Evolutionary conservation across 1,284 basidiomycete genomes (phyloP), one percentile per base, ranked within the genome.

Genomic region (Trametes versicolor): DNA sequence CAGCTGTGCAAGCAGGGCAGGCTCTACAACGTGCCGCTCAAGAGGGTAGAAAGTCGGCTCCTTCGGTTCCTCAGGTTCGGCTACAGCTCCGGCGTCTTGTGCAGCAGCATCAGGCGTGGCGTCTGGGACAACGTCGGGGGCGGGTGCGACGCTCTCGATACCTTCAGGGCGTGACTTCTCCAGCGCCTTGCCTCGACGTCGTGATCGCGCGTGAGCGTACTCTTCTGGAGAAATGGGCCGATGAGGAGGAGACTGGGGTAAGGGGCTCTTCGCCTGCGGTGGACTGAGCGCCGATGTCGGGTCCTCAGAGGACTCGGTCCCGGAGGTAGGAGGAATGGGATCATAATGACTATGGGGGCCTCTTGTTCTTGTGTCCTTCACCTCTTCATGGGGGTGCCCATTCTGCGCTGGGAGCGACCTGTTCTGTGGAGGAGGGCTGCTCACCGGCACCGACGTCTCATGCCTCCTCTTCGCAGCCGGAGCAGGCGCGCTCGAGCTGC

Each of bases 31-130:
- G 73, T 90, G 88, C 8, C 75, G 66, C 17, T 80, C 75, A 47
- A 93, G 76, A 0, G 86, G 83, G 70, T 87, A 87, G 54, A 78
- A 81, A 23, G 74, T 80, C 13, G 83, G 83, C 56, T 77, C 75
- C 51, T 60, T 65, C 12, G 50, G 62, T 25, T 66, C 66, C 32
- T 60, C 68, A 47, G 62, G 58, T 25, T 54, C 62, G 17, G 25
- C 8, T 21, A 32, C 57, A 15, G 57, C 48, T 34, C 69, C 66
- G 17, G 66, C 58, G 17, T 64, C 71, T 21, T 67, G 56, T 19
- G 72, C 68, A 7, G 62, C 67, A 4, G 60, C 36, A 10, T 55
- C 47, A 15, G 43, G 36, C 13, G 23, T n/a, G 25, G 63, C 34
- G 19, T 60, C 60, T 10, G 63, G 66, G 9, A 51, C 48, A 21